Base-by-base conservation (phyloP, 1,139 yeast species). In the Suhomyces panamericanus region DNA sequence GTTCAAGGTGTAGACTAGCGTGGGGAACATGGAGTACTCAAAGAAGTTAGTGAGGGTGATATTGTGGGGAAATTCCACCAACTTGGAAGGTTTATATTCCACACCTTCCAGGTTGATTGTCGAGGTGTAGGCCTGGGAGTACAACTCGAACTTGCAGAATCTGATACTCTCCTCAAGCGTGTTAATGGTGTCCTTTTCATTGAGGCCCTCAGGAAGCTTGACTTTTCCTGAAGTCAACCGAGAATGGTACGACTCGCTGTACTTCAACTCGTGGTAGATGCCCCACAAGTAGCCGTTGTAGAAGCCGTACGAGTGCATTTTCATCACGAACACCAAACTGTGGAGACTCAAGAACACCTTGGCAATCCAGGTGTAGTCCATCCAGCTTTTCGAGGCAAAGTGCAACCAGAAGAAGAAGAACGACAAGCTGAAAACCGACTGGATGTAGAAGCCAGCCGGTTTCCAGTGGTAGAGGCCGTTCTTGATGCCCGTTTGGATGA, bases 251-350 rank as follows among this genome's bases (percentile, higher is more conserved):
- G 22, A 55, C 55, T 57, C 68, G 8, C 89, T 78, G 47, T 70
- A 73, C 6, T 70, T 55, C 42, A 85, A 67, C 54, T 87, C 95
- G n/a, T 70, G 66, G 27, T 60, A 57, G 28, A 85, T 78, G 22
- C 65, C 69, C 93, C 96, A 88, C 45, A 90, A 69, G 60, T 90
- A 88, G 0, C 97, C 98, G 60, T 90, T 90, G 67, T 83, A 91
- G 57, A 85, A 88, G 1, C 87, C 88, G 60, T 83, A 91, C 2
- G 96, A 88, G 62, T 91, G 97, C 82, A 85, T 85, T 61, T 91
- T 91, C 98, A 91, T 91, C 52, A 91, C 63, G 53, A 90, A 69
- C 4, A 91, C 97, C 43, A 88, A 70, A n/a, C 88, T 80, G 62
- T 91, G 98, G 46, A 91, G 70, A 47, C 87, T 75, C 49, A 91